phyloP scores from a whole-genome alignment of 345 rosid genomes.

The Populus simonii region DNA sequence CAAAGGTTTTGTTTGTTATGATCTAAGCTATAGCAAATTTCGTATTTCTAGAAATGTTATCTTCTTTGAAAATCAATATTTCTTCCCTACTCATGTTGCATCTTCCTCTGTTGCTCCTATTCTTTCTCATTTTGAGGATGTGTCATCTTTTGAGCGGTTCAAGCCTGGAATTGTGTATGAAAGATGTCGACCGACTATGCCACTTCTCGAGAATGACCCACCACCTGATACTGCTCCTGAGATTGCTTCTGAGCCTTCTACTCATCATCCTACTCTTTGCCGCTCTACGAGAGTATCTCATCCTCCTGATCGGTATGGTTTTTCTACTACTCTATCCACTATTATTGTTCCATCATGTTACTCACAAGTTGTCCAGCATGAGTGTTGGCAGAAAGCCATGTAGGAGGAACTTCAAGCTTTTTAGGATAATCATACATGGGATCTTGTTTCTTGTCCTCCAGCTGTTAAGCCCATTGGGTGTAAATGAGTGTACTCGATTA shows the following conservation, averaged over 20 bases:
- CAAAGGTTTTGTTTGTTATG: neutral
- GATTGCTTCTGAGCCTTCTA: too few relatives aligned
- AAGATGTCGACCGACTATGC: neutral
- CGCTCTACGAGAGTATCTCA: too few relatives aligned
- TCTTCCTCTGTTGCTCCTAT: neutral
- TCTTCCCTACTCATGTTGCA: neutral
- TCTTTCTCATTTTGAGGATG: too few relatives aligned
- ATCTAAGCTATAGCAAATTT: neutral
- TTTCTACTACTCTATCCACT: neutral
- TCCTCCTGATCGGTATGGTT: neutral
- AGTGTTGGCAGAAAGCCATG: neutral
- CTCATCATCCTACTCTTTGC: fast-evolving
- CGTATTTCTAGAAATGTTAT: neutral
- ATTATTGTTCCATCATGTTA: neutral
- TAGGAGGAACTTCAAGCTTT: neutral
- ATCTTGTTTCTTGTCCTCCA: neutral
- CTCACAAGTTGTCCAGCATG: neutral
- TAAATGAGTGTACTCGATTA: neutral
- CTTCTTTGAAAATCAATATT: neutral
- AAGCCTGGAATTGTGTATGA: too few relatives aligned
- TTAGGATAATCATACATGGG: neutral
- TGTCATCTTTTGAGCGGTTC: too few relatives aligned
- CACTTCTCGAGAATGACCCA: neutral
- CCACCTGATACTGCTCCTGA: neutral
- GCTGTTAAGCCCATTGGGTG: neutral